These are phyloP conservation scores for Sisymbrium irio DNA, from an alignment of 345 rosid genomes.

Conservation along the genomic window DNA sequence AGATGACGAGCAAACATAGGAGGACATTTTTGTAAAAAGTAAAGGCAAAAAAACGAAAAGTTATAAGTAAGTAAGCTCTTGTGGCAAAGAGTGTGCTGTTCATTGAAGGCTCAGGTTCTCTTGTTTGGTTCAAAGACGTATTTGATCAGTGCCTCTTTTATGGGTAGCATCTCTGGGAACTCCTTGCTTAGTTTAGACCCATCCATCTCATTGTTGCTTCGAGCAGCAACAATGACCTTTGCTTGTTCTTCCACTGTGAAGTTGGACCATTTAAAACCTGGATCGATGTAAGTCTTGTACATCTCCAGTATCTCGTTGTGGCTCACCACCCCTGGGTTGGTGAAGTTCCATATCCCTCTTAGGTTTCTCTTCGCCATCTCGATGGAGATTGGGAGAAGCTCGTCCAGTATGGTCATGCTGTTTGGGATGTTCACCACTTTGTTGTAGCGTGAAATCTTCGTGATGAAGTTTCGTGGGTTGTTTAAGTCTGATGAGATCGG, in stretches of 20 bases:
- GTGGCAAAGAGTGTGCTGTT: background rate
- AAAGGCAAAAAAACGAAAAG: background rate
- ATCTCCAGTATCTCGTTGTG: slow-evolving; percentile 59
- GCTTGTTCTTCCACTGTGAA: slow-evolving; percentile 56
- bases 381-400: slow-evolving; percentile 54
- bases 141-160: slow-evolving; percentile 51
- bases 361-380: slow-evolving; percentile 61
- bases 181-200: slow-evolving; percentile 50
- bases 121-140: slow-evolving; percentile 52
- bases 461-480: slow-evolving; percentile 55
- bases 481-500: slow-evolving; percentile 58
- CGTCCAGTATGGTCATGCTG: slow-evolving; percentile 65
- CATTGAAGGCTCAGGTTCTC: slow-evolving; percentile 33
- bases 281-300: slow-evolving; percentile 47
- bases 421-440: slow-evolving; percentile 61
- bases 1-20: slow-evolving; percentile 12
- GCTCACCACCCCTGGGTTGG: slow-evolving; percentile 59
- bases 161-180: slow-evolving; percentile 52
- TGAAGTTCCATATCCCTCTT: slow-evolving; percentile 61
- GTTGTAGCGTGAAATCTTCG: slow-evolving; percentile 47
- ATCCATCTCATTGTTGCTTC: slow-evolving; percentile 64
- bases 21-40: background rate
- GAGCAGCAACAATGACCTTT: slow-evolving; percentile 51
- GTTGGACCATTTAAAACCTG: slow-evolving; percentile 47
- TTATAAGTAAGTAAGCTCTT: slow-evolving; percentile 16